Base-by-base conservation (phyloP, 192 early-diverging fungal genomes). In the Thamnidium elegans region DNA sequence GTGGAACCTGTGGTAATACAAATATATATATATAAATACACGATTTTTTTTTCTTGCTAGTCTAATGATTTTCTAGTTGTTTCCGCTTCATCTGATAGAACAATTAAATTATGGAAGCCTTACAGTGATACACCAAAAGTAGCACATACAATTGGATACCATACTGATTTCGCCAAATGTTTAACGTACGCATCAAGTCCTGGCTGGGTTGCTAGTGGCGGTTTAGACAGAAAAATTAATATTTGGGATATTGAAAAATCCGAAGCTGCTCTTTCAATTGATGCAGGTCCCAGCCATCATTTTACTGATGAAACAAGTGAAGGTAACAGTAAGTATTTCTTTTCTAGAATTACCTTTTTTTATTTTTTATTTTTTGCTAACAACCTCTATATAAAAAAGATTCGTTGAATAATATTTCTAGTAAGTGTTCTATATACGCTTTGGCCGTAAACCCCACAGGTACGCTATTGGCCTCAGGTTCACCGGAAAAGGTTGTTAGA, bases 131-230 rank as follows among this genome's bases (percentile, higher is more conserved):
- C 69, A 36, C 78, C 87, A 19, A 63, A 74, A 11, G 65, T 77
- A 21, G 79, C 86, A 20, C 66, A 80, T 15, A 82, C 78, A 30
- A 70, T 95, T 30, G 97, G 97, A 23, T 86, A 84, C 65, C 97
- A 99, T 62, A 71, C 81, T 34, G 97, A 99, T 74, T 94, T 94
- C 69, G 94, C 98, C 50, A 95, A 96, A 69, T 85, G 89, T 31
- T 71, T 99, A 11, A 91, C 92, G 1, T 87, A 93, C 78, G 85
- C 92, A 13, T 70, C 75, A 23, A 76, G 84, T 21, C 80, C 80
- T 11, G 79, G 80, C 21, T 92, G 89, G 90, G 86, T 96, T 6
- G 91, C 92, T 4, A 93, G 90, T 54, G 97, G 90, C 39, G 96
- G 97, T 7, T 81, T 96, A 9, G 97, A 99, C 73, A 84, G 87